Conservation (phyloP, 495 filamentous ascomycete genomes). For the Penicillium robsamsonii region DNA sequence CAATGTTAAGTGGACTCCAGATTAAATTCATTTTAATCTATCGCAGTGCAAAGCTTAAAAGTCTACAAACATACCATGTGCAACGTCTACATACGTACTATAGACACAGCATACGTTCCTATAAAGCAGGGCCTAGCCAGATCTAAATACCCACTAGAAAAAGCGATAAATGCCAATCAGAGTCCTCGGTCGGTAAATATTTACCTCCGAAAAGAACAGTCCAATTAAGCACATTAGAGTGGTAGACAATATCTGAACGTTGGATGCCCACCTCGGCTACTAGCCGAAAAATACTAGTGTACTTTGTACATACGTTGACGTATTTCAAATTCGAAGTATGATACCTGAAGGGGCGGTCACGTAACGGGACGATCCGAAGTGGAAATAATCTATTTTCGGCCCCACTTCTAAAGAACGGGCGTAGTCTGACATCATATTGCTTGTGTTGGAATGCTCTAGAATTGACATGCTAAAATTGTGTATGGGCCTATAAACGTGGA, state of each 20-base stretch:
- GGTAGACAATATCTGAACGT: background rate
- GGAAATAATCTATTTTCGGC: background rate
- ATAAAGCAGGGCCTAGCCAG: background rate
- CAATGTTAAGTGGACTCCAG: background rate
- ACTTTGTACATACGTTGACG: background rate
- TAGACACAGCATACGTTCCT: background rate
- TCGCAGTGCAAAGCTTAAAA: no score
- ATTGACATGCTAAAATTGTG: no score
- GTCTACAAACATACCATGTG: background rate
- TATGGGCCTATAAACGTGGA: no score
- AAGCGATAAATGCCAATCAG: background rate
- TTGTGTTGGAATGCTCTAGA: background rate
- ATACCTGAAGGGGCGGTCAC: constrained; percentile 1
- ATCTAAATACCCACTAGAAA: background rate
- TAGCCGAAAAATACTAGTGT: constrained; percentile 4
- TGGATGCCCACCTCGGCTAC: background rate
- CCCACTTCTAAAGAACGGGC: constrained; percentile 6
- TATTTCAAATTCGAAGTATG: background rate
- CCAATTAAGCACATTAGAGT: background rate
- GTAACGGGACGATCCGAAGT: constrained; percentile 10
- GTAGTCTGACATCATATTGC: background rate
- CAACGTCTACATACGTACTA: background rate
- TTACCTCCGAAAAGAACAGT: background rate
- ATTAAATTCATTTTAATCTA: background rate
- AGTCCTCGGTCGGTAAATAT: background rate